Base-by-base conservation (phyloP, 164 flowering plant genomes). In the Umbellularia californica region DNA sequence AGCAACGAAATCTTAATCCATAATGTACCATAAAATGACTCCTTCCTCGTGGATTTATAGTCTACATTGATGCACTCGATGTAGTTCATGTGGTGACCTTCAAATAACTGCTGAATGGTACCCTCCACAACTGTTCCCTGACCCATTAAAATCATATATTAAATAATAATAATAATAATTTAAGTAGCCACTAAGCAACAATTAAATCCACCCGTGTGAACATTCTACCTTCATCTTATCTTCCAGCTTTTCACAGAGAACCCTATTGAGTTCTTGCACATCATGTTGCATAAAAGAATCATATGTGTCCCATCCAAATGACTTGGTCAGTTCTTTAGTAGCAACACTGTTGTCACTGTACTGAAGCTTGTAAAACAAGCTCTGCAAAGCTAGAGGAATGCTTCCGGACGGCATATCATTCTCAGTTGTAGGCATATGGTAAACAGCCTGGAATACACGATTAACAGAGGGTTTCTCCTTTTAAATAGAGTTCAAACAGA, bases 221-320 rank as follows among this genome's bases (percentile, higher is more conserved):
- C 10, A 17, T 19, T 14, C 4, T 77, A 92, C 98, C 94, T 94
- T 94, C 98, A 94, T 94, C 78, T 92, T 92, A 65, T 91, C 94
- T 81, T 94, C 98, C 76, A 94, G 92, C 82, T 92, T 94, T 82
- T 92, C 98, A 79, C 93, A 88, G 13, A 94, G 82, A 77, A 92
- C 97, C 81, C 98, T 84, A 68, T 94, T 94, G 27, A 94, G 93
- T 79, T 94, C 98, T 81, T 94, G 98, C 24, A 92, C 98, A 80
- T 94, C 98, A 84, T 94, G 98, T 75, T 94, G 98, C 97, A 94
- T 90, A 81, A 94, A 94, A 78, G 97, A 90, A 80, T 94, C 98
- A 78, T 94, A 90, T 22, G 97, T 90, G 77, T 94, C 97, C 98
- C 98, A 94, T 63, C 98, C 98, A 87, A 94, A 94, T 72, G 98